phyloP scores from a whole-genome alignment of 2,329 filamentous ascomycete genomes.

The Cadophora sp. region DNA sequence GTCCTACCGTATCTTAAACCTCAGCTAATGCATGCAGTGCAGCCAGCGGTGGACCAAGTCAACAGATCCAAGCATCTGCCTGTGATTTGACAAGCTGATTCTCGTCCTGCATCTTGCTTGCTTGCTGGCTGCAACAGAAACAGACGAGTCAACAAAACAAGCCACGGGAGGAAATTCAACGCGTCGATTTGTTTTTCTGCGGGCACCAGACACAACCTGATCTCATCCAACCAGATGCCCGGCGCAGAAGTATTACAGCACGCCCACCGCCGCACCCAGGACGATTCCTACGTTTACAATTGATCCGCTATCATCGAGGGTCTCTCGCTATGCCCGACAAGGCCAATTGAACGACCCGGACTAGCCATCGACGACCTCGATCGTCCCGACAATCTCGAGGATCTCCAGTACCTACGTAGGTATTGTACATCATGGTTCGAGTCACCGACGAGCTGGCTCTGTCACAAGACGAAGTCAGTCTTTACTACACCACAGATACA shows the following conservation, averaged over 20 bases:
- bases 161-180: background rate
- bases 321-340: constrained; percentile 35
- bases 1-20: constrained; percentile 3
- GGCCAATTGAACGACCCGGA: constrained; percentile 39
- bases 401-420: too few species aligned
- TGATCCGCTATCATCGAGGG: constrained; percentile 25
- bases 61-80: background rate
- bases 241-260: constrained; percentile 12
- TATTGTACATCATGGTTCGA: constrained; percentile 72
- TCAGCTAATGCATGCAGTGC: constrained; percentile 17
- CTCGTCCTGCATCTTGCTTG: background rate
- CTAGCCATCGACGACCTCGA: constrained; percentile 29
- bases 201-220: constrained; percentile 5
- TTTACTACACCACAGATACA: constrained; percentile 89
- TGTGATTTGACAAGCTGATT: constrained; percentile 7
- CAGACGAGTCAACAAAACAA: constrained; percentile 7
- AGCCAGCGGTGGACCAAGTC: constrained; percentile 15
- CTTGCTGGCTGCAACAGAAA: background rate
- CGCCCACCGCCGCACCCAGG: constrained; percentile 15
- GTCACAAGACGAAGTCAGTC: constrained; percentile 79
- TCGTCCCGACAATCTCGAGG: constrained; percentile 9
- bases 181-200: constrained; percentile 18
- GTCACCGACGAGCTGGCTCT: constrained; percentile 79
- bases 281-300: constrained; percentile 12
- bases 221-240: constrained; percentile 30